Percentiles rank a stretch among this genome's conserved stretches.
Conservation (phyloP, 1,139 yeast genomes). For the Pichia sp. region DNA sequence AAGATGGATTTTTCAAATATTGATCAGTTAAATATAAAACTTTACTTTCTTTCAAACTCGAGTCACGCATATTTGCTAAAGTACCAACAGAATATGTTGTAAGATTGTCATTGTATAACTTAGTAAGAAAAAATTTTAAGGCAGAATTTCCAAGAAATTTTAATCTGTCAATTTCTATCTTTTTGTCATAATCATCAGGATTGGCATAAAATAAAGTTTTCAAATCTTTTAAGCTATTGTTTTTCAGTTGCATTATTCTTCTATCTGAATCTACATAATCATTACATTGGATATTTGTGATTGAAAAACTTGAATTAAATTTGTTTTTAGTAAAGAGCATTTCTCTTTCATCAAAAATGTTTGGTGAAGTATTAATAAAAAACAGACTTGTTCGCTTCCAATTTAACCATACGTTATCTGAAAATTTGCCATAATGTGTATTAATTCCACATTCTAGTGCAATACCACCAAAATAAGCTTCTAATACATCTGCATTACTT, state of each 20-base stretch:
- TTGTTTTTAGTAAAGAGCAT: too few relatives aligned
- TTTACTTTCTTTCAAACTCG: not conserved
- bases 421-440: not conserved
- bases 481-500: constrained; percentile 4
- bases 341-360: not conserved
- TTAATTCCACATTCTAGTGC: constrained; percentile 1
- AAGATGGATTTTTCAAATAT: not conserved
- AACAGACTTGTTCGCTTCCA: not conserved
- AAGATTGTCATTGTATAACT: constrained; percentile 2
- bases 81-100: not conserved
- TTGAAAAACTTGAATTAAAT: too few relatives aligned
- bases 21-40: not conserved
- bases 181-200: not conserved
- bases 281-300: not conserved
- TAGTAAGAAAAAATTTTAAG: constrained; percentile 2
- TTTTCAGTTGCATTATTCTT: not conserved
- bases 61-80: constrained; percentile 1
- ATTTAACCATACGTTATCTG: not conserved
- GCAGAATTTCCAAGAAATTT: constrained; percentile 2
- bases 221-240: not conserved
- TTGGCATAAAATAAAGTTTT: not conserved
- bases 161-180: not conserved
- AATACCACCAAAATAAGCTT: constrained; percentile 6
- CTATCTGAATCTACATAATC: not conserved
- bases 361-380: not conserved